Evolutionary conservation across 768 basidiomycete species (phyloP).

Genomic region (Leccinum longicurvipes): DNA sequence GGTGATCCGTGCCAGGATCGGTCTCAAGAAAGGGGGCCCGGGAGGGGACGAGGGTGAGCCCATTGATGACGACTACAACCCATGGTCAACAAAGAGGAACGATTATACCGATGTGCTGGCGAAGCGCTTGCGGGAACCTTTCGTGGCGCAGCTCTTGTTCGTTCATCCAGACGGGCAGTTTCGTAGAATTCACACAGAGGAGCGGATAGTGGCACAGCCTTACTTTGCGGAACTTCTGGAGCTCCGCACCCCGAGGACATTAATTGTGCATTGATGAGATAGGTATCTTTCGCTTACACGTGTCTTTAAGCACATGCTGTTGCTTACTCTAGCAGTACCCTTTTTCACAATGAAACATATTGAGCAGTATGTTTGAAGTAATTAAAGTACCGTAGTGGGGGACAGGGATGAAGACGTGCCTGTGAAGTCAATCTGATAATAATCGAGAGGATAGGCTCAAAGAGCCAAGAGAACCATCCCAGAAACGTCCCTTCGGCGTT

Average conservation of each 20-base stretch:
- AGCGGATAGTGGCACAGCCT: constrained; percentile 21
- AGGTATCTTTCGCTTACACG: not conserved
- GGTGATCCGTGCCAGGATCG: not conserved
- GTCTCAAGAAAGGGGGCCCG: not conserved
- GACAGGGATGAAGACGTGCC: not conserved
- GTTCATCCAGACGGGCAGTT: constrained; percentile 19
- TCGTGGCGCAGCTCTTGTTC: constrained; percentile 24
- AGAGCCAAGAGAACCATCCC: not conserved
- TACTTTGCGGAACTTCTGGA: constrained; percentile 10
- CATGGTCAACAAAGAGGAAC: constrained; percentile 14
- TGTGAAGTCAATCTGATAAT: not conserved
- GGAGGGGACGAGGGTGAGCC: constrained; percentile 1
- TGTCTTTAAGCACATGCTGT: not conserved
- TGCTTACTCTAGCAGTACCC: not conserved
- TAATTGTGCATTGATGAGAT: constrained; percentile 19
- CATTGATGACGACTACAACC: constrained; percentile 2
- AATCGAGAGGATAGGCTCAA: not conserved
- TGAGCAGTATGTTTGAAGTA: not conserved
- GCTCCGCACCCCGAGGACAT: constrained; percentile 17
- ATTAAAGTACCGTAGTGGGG: not conserved
- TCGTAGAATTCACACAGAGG: constrained; percentile 21
- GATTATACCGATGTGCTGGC: constrained; percentile 10
- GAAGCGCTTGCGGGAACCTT: constrained; percentile 17
- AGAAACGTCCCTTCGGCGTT: not conserved
- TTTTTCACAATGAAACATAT: too few relatives aligned